These are phyloP conservation scores for Aspergillus melleus DNA, from an alignment of 2,329 filamentous ascomycete genomes.

Conservation along the genomic window DNA sequence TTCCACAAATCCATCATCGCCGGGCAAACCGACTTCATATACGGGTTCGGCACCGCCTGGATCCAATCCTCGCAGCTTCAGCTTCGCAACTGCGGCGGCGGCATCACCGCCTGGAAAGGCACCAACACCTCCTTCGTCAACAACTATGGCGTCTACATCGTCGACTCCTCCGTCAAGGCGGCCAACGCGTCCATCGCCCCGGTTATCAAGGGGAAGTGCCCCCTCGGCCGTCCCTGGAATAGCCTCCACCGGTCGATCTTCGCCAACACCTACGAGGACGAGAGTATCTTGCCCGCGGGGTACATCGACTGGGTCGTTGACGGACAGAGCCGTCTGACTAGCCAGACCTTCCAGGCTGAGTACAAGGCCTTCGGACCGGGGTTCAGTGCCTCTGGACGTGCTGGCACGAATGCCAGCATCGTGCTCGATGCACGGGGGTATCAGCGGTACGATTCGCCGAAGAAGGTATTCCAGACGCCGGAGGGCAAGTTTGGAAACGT, in stretches of 20 bases:
- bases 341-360: slow-evolving; percentile 58
- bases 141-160: slow-evolving; percentile 67
- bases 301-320: slow-evolving; percentile 55
- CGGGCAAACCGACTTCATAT: slow-evolving; percentile 68
- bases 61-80: slow-evolving; percentile 55
- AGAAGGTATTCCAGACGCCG: slow-evolving; percentile 50
- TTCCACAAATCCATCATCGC: slow-evolving; percentile 62
- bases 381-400: neutral
- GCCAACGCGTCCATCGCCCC: slow-evolving; percentile 52
- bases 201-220: slow-evolving; percentile 49
- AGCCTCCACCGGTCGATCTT: slow-evolving; percentile 59
- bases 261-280: slow-evolving; percentile 56
- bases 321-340: slow-evolving; percentile 42
- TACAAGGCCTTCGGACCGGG: slow-evolving; percentile 53
- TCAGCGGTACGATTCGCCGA: slow-evolving; percentile 38
- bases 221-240: slow-evolving; percentile 66
- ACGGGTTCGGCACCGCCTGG: slow-evolving; percentile 67
- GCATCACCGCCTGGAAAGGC: slow-evolving; percentile 69
- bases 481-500: slow-evolving; percentile 48
- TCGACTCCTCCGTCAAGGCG: slow-evolving; percentile 54
- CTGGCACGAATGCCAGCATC: slow-evolving; percentile 43
- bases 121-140: slow-evolving; percentile 66
- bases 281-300: slow-evolving; percentile 53
- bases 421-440: slow-evolving; percentile 46
- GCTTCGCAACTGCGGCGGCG: slow-evolving; percentile 63